Evolutionary conservation across 345 rosid species (phyloP), one percentile per base, ranked within the genome.

Genomic region (Sisymbrium altissimum): DNA sequence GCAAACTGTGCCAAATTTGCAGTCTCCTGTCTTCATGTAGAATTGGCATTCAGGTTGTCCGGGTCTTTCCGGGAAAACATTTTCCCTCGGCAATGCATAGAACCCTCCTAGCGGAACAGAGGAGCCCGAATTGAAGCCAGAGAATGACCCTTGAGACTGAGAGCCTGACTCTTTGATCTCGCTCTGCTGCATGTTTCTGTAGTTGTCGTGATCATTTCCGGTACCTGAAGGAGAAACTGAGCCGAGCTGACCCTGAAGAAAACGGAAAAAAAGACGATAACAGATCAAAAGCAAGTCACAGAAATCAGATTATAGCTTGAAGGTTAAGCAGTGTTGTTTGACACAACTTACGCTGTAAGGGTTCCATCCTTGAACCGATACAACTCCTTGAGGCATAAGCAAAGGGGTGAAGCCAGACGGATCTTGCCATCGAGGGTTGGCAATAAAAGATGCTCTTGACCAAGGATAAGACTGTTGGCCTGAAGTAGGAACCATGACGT

Each of bases 1-100:
- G 78, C 99, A 96, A 58, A 96, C 97, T 38, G 95, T 88, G 73
- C 99, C 99, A 65, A 92, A 96, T 78, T 92, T 96, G 81, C 98
- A 96, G 71, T 90, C 97, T 18, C 99, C 99, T 12, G 98, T 96
- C 85, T 96, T 92, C 91, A 96, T 86, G 85, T 96, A 96, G 84
- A 90, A 96, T 80, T 90, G 91, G 72, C 99, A 92, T 71, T 96
- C 97, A 0, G 90, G 93, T 75, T 90, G 97, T 67, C 96, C 96
- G 1, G 97, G 98, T 88, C 99, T 86, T 84, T 96, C 96, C 1
- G 99, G 98, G 79, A 92, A 92, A 17, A 92, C 86, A 76, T 83
- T 90, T 63, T 89, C 98, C 81, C 93, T 82, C 60, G 86, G 97
- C 80, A 89, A 74, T 64, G 96, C 89, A 74, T 87, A 92, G 74